Conservation (phyloP, 345 rosid species). For the Psidium guajava region DNA sequence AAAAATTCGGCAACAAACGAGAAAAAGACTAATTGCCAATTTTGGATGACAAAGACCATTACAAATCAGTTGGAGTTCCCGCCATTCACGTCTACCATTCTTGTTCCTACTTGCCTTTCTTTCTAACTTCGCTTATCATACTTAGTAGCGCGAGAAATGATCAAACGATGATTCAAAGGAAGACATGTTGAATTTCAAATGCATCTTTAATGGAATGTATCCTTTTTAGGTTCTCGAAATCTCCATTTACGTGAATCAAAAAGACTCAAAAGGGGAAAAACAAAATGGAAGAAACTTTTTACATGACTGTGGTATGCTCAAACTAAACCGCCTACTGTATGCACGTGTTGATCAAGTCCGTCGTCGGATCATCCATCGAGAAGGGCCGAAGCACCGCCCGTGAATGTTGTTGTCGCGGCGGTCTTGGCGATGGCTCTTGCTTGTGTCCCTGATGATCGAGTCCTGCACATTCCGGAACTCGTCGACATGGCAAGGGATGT, state of each 20-base stretch:
- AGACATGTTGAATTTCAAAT: no score
- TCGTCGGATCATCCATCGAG: constrained; percentile 6
- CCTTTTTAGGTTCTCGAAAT: no score
- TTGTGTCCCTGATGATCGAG: constrained; percentile 40
- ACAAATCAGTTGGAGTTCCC: no score
- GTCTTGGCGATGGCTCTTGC: constrained; percentile 26
- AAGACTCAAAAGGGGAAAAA: no score
- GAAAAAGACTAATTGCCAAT: background rate
- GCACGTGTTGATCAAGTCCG: background rate
- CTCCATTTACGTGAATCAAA: no score
- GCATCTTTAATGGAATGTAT: no score
- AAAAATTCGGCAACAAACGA: background rate
- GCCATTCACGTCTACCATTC: no score
- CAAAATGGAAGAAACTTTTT: no score
- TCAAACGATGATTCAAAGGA: no score
- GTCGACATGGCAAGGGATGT: constrained; percentile 70
- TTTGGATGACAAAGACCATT: background rate
- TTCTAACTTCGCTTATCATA: no score
- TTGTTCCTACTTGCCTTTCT: no score
- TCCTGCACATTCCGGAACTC: constrained; percentile 59
- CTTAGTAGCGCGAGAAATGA: no score
- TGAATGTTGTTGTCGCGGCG: constrained; percentile 10
- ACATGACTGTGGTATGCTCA: background rate
- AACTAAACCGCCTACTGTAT: background rate
- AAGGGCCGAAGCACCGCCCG: constrained; percentile 26